phyloP scores from a whole-genome alignment of 352 stramenopile species.

The Aphanomyces euteiches region DNA sequence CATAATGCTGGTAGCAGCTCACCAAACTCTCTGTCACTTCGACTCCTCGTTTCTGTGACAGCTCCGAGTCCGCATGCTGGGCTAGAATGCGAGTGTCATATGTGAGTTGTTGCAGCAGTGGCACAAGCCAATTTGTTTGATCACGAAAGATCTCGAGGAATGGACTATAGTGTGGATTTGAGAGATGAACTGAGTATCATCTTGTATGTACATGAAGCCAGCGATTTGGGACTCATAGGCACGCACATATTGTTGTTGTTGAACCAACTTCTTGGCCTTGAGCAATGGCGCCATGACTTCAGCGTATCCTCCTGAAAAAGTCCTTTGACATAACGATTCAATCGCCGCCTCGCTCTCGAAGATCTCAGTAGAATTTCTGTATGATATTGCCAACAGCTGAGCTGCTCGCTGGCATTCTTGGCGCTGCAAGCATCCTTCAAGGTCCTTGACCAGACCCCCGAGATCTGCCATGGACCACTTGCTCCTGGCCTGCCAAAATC shows the following conservation, averaged over 20 bases:
- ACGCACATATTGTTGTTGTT: background rate
- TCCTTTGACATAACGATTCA: background rate
- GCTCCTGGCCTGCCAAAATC: background rate
- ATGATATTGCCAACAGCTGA: constrained; percentile 14
- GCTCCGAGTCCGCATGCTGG: constrained; percentile 57
- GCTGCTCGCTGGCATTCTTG: constrained; percentile 6
- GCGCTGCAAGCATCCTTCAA: constrained; percentile 14
- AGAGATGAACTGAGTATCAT: background rate
- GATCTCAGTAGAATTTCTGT: background rate
- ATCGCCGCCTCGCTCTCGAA: constrained; percentile 8
- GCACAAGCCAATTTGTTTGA: constrained; percentile 84
- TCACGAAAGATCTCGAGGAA: constrained; percentile 83
- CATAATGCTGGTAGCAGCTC: background rate
- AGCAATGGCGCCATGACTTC: constrained; percentile 11
- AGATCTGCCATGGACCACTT: background rate
- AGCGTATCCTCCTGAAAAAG: constrained; percentile 1
- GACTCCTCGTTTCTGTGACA: constrained; percentile 58
- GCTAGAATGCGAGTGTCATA: constrained; percentile 76
- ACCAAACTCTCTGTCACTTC: constrained; percentile 72
- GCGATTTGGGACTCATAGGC: constrained; percentile 20
- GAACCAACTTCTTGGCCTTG: constrained; percentile 20
- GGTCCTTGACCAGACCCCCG: constrained; percentile 5
- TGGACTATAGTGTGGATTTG: constrained; percentile 41
- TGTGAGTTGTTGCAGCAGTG: constrained; percentile 73
- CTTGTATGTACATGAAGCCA: constrained; percentile 17